Evolutionary conservation across 768 basidiomycete species (phyloP).

Genomic region (Phanerodontia chrysosporium): DNA sequence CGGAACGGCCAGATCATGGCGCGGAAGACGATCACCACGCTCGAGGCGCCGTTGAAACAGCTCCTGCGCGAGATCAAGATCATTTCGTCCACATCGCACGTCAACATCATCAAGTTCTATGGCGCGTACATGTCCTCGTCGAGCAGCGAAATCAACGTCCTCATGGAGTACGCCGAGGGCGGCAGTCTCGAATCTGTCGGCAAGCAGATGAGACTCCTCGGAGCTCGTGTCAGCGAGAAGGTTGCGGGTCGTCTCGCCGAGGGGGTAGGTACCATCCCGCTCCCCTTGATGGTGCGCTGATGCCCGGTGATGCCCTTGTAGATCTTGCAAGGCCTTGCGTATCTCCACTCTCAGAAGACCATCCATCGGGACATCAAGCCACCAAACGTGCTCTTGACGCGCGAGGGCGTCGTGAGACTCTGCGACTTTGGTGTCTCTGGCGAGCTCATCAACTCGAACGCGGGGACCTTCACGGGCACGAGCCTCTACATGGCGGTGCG

Average conservation of each 20-base stretch:
- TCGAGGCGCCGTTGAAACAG: constrained; percentile 88
- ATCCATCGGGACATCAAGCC: constrained; percentile 97
- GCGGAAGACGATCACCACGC: constrained; percentile 89
- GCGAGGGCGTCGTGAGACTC: constrained; percentile 86
- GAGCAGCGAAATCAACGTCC: constrained; percentile 88
- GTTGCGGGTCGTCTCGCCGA: constrained; percentile 91
- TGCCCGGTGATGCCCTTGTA: constrained; percentile 26
- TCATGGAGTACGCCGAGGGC: constrained; percentile 89
- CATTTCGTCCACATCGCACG: constrained; percentile 76
- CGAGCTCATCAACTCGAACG: constrained; percentile 84
- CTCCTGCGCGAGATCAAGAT: constrained; percentile 89
- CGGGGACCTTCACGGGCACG: constrained; percentile 96
- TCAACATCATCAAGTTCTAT: constrained; percentile 88
- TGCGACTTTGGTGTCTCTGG: constrained; percentile 98
- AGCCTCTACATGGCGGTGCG: constrained; percentile 98
- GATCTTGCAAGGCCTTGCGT: constrained; percentile 89
- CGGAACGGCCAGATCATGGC: constrained; percentile 82
- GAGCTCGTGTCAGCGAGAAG: constrained; percentile 78
- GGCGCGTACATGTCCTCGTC: constrained; percentile 89
- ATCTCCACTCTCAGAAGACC: constrained; percentile 85
- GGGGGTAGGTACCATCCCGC: constrained; percentile 54
- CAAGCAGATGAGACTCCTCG: constrained; percentile 74
- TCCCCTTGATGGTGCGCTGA: constrained; percentile 8
- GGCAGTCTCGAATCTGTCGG: constrained; percentile 88
- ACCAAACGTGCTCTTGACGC: constrained; percentile 86